Conservation (phyloP, 257 asterid species). For the Penstemon davidsonii region DNA sequence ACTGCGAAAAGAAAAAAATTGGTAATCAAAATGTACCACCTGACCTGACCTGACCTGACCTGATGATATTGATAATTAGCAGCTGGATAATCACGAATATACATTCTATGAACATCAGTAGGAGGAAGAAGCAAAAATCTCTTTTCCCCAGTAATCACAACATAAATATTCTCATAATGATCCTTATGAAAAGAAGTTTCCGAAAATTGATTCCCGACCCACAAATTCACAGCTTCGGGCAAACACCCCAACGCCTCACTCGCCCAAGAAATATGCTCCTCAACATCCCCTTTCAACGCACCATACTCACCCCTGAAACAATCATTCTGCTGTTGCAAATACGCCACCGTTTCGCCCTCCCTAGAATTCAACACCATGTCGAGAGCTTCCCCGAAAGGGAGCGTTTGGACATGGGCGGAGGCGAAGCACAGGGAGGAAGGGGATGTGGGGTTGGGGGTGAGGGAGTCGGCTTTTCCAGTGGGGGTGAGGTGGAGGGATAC, state of each 20-base stretch:
- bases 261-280: conserved; percentile 68
- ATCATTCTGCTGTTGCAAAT: conserved; percentile 91
- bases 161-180: conserved; percentile 89
- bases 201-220: conserved; percentile 69
- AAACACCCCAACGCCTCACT: conserved; percentile 69
- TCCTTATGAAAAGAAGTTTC: conserved; percentile 89
- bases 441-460: conserved; percentile 47
- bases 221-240: conserved; percentile 93
- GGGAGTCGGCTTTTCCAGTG: conserved; percentile 77
- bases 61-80: conserved; percentile 56
- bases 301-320: conserved; percentile 78
- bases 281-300: conserved; percentile 58
- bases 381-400: conserved; percentile 62
- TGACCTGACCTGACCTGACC: conserved; percentile 66
- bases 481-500: conserved; percentile 96
- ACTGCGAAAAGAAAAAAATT: background rate
- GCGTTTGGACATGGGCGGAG: conserved; percentile 61
- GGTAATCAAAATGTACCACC: background rate
- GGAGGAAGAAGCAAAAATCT: conserved; percentile 82
- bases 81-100: conserved; percentile 62
- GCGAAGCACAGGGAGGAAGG: conserved; percentile 72
- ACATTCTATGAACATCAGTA: conserved; percentile 90
- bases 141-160: conserved; percentile 78
- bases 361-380: conserved; percentile 45
- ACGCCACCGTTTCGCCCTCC: conserved; percentile 40